Evolutionary conservation across 768 basidiomycete genomes (phyloP).

Genomic region (Chalciporus pseudorubinellus): DNA sequence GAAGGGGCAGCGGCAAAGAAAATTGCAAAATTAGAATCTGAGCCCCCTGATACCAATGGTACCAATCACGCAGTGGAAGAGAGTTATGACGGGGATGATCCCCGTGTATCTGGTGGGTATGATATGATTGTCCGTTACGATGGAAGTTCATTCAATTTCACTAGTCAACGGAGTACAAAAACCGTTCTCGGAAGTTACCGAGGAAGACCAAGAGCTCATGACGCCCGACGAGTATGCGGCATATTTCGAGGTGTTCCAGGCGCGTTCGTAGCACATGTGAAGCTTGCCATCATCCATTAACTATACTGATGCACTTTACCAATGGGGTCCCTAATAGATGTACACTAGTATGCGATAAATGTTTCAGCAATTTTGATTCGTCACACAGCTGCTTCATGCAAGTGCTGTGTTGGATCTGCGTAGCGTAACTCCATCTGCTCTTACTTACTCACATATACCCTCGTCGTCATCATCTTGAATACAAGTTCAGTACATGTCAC

Average conservation of each 20-base stretch:
- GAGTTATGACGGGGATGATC: constrained; percentile 44
- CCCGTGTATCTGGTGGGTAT: constrained; percentile 59
- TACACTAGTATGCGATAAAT: constrained; percentile 16
- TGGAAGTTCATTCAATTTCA: not conserved
- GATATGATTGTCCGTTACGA: not conserved
- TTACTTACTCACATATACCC: no score
- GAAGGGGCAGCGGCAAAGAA: constrained; percentile 43
- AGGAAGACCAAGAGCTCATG: constrained; percentile 92
- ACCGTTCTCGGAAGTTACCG: constrained; percentile 77
- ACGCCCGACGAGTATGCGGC: constrained; percentile 88
- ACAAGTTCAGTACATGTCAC: no score
- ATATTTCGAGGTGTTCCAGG: constrained; percentile 69
- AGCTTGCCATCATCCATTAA: not conserved
- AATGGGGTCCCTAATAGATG: constrained; percentile 10
- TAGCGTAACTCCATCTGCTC: no score
- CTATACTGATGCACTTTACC: constrained; percentile 11
- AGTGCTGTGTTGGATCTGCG: not conserved
- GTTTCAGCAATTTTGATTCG: no score
- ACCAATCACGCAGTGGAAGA: not conserved
- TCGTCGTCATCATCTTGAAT: no score
- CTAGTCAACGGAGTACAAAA: constrained; percentile 75
- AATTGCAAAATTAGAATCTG: constrained; percentile 41
- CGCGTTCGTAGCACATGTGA: constrained; percentile 29
- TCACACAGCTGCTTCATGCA: not conserved
- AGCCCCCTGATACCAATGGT: constrained; percentile 21